Evolutionary conservation across 805 yeast species (phyloP), one percentile per base, ranked within the genome.

Genomic region (Wickerhamiella allomyrinae): DNA sequence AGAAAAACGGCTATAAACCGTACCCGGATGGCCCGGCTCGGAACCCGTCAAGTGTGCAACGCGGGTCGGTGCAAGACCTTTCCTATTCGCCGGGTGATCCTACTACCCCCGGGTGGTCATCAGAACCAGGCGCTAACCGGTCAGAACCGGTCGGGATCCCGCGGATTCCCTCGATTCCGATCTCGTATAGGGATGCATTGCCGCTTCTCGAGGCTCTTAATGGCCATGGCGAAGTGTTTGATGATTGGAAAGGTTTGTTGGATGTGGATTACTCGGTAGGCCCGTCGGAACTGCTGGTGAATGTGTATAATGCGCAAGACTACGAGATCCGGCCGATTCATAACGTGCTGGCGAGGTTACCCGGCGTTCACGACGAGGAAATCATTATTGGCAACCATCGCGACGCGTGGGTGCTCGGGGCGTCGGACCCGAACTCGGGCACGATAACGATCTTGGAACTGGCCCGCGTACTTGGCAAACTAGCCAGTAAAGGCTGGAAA

Each of bases 351-450:
- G 87, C 79, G 8, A 67, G 66, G 36, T 58, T 77, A 34, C 71
- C 70, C 45, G 87, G 87, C 33, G 55, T 58, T 10, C 58, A 62
- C 29, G 67, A 71, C 39, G 77, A 77, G 43, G 76, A 72, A 5
- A 67, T 80, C 38, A 56, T 81, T 27, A 56, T 80, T 43, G 91
- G 91, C 27, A 80, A 79, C 56, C 91, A 80, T 56, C 71, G 85
- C 42, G 91, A 81, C 55, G 77, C 87, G 2, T 82, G 89, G 91
- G 71, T 77, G 44, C 73, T 76, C 44, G 82, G 82, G 39, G 84
- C 84, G 13, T 86, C 87, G 1, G 91, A 81, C 59, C 87, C 91
- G 23, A 80, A 80, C 57, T 69, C 79, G 21, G 89, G 89, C 1
- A 69, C 81, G 14, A 77, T 86, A 1, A 73, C 68, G 0, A 46